Evolutionary conservation across 73 alveolate species (phyloP).

Genomic region (Paramecium octaurelia): DNA sequence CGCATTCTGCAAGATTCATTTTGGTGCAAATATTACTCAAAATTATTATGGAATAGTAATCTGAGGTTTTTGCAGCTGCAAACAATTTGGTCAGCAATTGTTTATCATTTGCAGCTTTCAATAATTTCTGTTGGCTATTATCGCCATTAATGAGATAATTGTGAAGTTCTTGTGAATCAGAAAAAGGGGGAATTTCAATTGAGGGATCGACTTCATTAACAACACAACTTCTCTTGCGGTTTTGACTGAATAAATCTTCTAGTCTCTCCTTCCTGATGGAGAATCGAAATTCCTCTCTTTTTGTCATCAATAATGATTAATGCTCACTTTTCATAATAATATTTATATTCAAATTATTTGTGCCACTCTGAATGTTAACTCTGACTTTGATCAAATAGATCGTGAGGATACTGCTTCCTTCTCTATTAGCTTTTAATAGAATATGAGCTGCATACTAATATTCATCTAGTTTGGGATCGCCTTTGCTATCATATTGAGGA

Average conservation of each 20-base stretch:
- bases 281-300: not conserved
- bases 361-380: not conserved
- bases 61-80: not conserved
- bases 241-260: not conserved
- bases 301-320: not conserved
- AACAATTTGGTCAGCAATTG: not conserved
- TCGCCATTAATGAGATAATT: not conserved
- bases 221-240: not conserved
- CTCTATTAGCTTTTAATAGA: not conserved
- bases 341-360: constrained; percentile 2
- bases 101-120: not conserved
- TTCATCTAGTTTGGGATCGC: not conserved
- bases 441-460: not conserved
- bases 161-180: not conserved
- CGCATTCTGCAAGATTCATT: not conserved
- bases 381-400: not conserved
- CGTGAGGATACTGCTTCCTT: not conserved
- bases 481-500: not conserved
- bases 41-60: not conserved
- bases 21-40: not conserved
- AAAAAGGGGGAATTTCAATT: not conserved
- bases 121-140: not conserved
- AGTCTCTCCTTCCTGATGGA: not conserved
- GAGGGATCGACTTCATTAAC: not conserved
- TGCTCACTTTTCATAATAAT: not conserved